Percentiles rank a stretch among this genome's conserved stretches.
phyloP scores from a whole-genome alignment of 768 basidiomycete genomes.

The Serendipita sp. region DNA sequence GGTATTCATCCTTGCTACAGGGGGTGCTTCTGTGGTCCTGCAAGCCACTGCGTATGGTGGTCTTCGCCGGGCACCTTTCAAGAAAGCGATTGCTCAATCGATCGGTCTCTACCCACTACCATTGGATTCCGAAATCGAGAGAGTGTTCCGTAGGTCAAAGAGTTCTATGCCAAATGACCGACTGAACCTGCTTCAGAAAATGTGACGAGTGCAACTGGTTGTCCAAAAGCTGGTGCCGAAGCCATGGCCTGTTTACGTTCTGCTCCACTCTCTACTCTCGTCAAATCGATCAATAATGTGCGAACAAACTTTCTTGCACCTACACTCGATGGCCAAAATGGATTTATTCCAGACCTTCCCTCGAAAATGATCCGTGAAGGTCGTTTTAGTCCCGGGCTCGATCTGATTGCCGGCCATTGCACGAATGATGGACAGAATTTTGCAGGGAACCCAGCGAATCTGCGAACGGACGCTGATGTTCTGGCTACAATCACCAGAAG shows the following conservation, averaged over 20 bases:
- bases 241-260: slow-evolving; percentile 24
- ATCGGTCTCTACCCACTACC: slow-evolving; percentile 28
- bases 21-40: slow-evolving; percentile 31
- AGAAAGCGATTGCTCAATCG: slow-evolving; percentile 28
- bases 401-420: slow-evolving; percentile 28
- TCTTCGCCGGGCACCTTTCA: slow-evolving; percentile 23
- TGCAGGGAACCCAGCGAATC: slow-evolving; percentile 24
- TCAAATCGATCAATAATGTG: slow-evolving; percentile 22
- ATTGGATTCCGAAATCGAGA: slow-evolving; percentile 19
- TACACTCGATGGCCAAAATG: slow-evolving; percentile 11
- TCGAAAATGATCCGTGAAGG: slow-evolving; percentile 23
- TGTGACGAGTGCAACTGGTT: slow-evolving; percentile 20
- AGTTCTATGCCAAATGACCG: background rate
- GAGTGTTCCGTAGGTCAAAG: slow-evolving; percentile 21
- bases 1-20: slow-evolving; percentile 11
- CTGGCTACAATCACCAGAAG: slow-evolving; percentile 17
- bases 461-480: slow-evolving; percentile 28
- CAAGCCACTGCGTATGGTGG: slow-evolving; percentile 32
- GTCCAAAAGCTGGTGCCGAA: slow-evolving; percentile 18
- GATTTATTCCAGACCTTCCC: slow-evolving; percentile 21
- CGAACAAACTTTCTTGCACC: slow-evolving; percentile 19
- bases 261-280: slow-evolving; percentile 21
- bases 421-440: slow-evolving; percentile 31
- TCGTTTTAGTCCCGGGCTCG: slow-evolving; percentile 20
- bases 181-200: slow-evolving; percentile 7